Conservation (phyloP, 139 green algal species). For the Mesotaenium endlicherianum region DNA sequence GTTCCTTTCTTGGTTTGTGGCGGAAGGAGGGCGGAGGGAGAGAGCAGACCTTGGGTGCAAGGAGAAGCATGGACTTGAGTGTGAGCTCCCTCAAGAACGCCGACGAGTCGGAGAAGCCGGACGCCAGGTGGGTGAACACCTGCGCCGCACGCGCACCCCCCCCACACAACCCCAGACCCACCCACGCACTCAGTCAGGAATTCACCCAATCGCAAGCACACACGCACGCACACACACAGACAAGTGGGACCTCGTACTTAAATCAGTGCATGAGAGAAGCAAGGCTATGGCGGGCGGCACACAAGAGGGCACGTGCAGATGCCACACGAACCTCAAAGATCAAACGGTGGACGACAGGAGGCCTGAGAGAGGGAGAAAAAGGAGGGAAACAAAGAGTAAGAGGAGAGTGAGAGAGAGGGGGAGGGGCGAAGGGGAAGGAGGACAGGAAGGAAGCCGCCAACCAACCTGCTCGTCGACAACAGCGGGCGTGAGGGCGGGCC, state of each 20-base stretch:
- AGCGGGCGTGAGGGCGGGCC: constrained; percentile 43
- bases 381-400: neutral
- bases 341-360: neutral
- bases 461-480: constrained; percentile 85
- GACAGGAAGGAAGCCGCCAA: constrained; percentile 14
- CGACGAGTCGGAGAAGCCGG: constrained; percentile 84
- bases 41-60: constrained; percentile 82
- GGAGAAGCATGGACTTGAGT: constrained; percentile 82
- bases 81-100: constrained; percentile 95
- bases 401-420: no score
- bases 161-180: neutral
- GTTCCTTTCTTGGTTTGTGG: no score
- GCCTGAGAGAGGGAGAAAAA: neutral
- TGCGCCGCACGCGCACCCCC: neutral
- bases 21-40: no score
- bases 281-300: neutral
- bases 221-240: neutral
- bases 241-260: neutral
- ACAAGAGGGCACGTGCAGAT: neutral
- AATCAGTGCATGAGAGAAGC: neutral
- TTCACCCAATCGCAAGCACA: neutral
- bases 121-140: constrained; percentile 61
- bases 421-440: neutral
- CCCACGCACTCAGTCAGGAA: neutral
- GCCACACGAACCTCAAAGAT: neutral